phyloP scores from a whole-genome alignment of 2,329 filamentous ascomycete genomes.

The Cercospora canescens region DNA sequence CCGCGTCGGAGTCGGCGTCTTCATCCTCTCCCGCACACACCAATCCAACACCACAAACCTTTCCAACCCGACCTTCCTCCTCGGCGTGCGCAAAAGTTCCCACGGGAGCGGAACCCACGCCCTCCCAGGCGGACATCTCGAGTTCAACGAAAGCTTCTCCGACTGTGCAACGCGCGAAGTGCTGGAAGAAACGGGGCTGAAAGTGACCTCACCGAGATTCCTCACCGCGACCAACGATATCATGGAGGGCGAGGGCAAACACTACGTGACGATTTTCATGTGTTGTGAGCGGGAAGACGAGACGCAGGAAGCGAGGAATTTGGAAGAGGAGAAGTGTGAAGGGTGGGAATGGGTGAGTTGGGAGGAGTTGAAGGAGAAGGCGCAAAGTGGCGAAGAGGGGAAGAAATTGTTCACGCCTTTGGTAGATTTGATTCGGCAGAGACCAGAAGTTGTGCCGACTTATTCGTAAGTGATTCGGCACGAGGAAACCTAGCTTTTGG shows the following conservation, averaged over 20 bases:
- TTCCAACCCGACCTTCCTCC: constrained; percentile 46
- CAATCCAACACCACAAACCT: constrained; percentile 42
- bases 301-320: constrained; percentile 47
- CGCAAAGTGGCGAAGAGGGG: constrained; percentile 30
- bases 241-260: constrained; percentile 60
- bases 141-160: constrained; percentile 64
- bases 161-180: constrained; percentile 67
- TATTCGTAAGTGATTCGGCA: background rate
- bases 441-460: constrained; percentile 29
- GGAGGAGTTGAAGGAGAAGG: constrained; percentile 44
- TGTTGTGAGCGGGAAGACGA: constrained; percentile 52
- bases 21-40: constrained; percentile 38
- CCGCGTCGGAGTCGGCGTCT: constrained; percentile 51
- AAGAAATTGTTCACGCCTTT: constrained; percentile 49
- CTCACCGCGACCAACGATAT: constrained; percentile 67
- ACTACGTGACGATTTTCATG: constrained; percentile 76
- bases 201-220: constrained; percentile 54
- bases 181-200: constrained; percentile 68
- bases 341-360: constrained; percentile 57
- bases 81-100: constrained; percentile 50
- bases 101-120: constrained; percentile 42
- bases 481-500: background rate
- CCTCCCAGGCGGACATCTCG: constrained; percentile 74
- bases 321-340: constrained; percentile 57
- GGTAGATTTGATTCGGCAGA: constrained; percentile 46